Base-by-base conservation (phyloP, 495 filamentous ascomycete genomes). In the Thozetella sp. region DNA sequence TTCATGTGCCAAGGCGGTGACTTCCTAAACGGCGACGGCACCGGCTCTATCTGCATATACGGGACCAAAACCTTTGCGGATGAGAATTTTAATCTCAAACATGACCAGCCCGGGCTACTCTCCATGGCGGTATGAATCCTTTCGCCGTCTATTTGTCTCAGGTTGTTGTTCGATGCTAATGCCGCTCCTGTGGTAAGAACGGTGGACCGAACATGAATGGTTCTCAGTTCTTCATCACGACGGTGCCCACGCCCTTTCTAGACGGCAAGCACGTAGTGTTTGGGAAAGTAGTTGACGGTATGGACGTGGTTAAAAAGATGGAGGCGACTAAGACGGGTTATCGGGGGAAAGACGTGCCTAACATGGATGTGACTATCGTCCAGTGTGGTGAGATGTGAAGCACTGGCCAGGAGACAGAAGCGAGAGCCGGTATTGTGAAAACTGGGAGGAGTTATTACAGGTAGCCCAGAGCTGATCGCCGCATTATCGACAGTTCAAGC, bases 1-100 rank as follows among this genome's bases (percentile, higher is more conserved):
- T 98, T 98, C 74, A 97, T 99, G 93, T 81, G 76, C 63, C 96
- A 98, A 77, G 96, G 96, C 30, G 95, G 96, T 53, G 96, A 99
- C 74, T 98, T 99, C 76, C 72, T 97, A 57, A 91, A 97, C 69
- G 93, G 94, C 43, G 90, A 98, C 71, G 96, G 96, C 13, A 96
- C 90, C 1, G 95, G 95, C 2, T 90, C 86, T 37, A 86, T 87
- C n/a, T 89, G 83, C 55, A 97, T 97, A 69, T 97, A 96, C 75
- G 91, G 91, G 51, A 88, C 83, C 15, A 86, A 89, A 59, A 80
- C 83, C n/a, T 98, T 98, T 65, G 82, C 85, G 3, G 96, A 99
- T 69, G 95, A 99, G 77, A 95, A 94, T 63, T 97, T 98, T 70
- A 76, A 68, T 2, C 65, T 93, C 45, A 90, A 85, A 67, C 94